Base-by-base conservation (phyloP, 139 green algal species). In the Closterium sp. region DNA sequence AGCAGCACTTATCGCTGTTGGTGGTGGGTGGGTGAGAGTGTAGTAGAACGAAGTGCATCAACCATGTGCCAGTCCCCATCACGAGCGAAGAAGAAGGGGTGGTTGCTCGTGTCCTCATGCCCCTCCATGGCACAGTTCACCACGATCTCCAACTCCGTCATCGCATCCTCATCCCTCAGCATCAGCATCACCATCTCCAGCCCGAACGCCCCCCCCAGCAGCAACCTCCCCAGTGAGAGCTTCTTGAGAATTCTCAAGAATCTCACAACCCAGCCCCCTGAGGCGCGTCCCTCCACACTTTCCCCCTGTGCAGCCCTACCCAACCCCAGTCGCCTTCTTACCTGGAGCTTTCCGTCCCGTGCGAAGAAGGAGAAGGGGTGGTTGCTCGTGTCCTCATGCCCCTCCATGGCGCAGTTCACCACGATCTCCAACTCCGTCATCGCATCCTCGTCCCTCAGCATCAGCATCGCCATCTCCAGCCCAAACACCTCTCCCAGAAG, bases 341-440 rank as follows among this genome's bases (percentile, higher is more conserved):
- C 85, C 85, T 91, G 88, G 43, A 91, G 30, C 28, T n/a, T 33
- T 25, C 88, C 66, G 55, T 86, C 43, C 16, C 32, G 10, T 19
- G 25, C 88, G 4, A 87, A 36, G 89, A 94, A 94, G n/a, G 92
- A 28, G 55, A 94, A 93, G 32, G 92, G 89, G 28, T 90, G 83
- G 43, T 38, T 91, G 92, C 34, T 91, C 89, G 30, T 55, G 32
- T 66, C 91, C 10, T 93, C 90, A 10, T 91, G 19, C 28, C 92
- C 92, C 33, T 93, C 92, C 81, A 94, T 93, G 30, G 92, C 92
- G 81, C 69, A n/a, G 89, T 94, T 94, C 33, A 94, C 69, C 0
- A 93, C 32, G 31, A 94, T 92, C 89, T 86, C 90, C 32, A 94
- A 85, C 89, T 93, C 92, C 2, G 89, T 92, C n/a, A 92, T 28